These are phyloP conservation scores for Aciculosporium take DNA, from an alignment of 2,329 filamentous ascomycete species.

Conservation along the genomic window DNA sequence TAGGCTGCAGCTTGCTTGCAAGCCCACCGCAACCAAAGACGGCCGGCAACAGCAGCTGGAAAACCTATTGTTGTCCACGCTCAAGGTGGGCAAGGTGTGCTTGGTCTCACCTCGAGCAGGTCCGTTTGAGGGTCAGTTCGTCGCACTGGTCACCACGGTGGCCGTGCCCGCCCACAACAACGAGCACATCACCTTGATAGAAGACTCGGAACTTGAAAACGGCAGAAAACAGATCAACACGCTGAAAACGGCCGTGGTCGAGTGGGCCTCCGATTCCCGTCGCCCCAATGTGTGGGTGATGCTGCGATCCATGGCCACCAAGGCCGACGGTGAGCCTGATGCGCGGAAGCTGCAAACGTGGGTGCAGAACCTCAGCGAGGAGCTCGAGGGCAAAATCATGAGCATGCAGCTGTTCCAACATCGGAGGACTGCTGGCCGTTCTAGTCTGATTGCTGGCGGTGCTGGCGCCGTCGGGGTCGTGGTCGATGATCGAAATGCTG, in stretches of 20 bases:
- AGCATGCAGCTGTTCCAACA: slow-evolving; percentile 30
- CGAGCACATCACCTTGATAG: slow-evolving; percentile 17
- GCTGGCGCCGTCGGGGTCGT: not conserved
- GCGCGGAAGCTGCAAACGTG: slow-evolving; percentile 34
- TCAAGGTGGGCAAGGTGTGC: slow-evolving; percentile 25
- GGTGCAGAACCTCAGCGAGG: slow-evolving; percentile 38
- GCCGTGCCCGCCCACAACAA: slow-evolving; percentile 7
- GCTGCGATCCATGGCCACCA: slow-evolving; percentile 31
- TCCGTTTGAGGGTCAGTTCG: slow-evolving; percentile 33
- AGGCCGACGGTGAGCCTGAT: slow-evolving; percentile 24
- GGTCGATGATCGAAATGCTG: slow-evolving; percentile 13
- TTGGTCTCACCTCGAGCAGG: slow-evolving; percentile 34
- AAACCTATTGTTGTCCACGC: slow-evolving; percentile 24
- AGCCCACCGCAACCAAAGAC: not conserved
- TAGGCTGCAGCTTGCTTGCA: not conserved
- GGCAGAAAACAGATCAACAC: slow-evolving; percentile 27
- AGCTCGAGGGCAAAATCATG: slow-evolving; percentile 30
- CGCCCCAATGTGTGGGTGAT: slow-evolving; percentile 35
- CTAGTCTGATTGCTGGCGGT: not conserved
- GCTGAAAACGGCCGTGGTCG: slow-evolving; percentile 26
- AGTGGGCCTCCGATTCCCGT: slow-evolving; percentile 18
- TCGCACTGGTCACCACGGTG: slow-evolving; percentile 30
- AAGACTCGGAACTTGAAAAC: slow-evolving; percentile 22
- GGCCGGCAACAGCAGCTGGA: slow-evolving; percentile 14
- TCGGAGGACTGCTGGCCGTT: slow-evolving; percentile 5